Base-by-base conservation (phyloP, 2,329 filamentous ascomycete genomes). In the Delphinella strobiligena region DNA sequence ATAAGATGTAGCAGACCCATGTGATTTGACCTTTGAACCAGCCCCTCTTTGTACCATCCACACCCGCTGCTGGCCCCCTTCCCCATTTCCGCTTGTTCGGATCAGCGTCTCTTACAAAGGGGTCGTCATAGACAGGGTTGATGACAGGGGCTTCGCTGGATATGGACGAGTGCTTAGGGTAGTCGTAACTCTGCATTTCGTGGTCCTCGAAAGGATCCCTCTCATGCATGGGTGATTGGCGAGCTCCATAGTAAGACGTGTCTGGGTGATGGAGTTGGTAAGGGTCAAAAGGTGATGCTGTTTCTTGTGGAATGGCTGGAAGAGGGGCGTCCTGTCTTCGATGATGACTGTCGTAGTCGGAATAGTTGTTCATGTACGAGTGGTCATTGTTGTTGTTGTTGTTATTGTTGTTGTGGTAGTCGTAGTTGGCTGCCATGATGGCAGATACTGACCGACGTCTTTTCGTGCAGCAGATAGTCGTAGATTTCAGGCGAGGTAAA, bases 1-100 rank as follows among this genome's bases (percentile, higher is more conserved):
- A 84, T 47, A 96, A 73, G 32, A 79, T 61, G 58, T 89, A 96
- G 24, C 87, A 83, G 5, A 94, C 76, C 72, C 82, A 91, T 0
- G 91, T 82, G 31, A 78, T 66, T 52, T 67, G 68, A 41, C 71
- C 72, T 35, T 59, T 66, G 47, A 77, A 75, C 55, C 69, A 74
- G 63, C 55, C 31, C 45, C 33, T 27, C 33, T 16, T 33, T 45
- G 36, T 19, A 41, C 35, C 41, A 41, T 50, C 48, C 22, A 31
- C 15, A 38, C 36, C 27, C 27, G 34, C 31, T 31, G 39, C 22
- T 12, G 7, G 49, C 38, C 43, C 47, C 40, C 48, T 41, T 17
- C 42, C 36, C 34, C 46, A 40, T 39, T 47, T 47, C 31, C n/a
- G n/a, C n/a, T 27, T 27, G 22, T 45, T 42, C 12, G 54, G 49